phyloP scores from a whole-genome alignment of 768 basidiomycete species.

The Boletus barrowsii region DNA sequence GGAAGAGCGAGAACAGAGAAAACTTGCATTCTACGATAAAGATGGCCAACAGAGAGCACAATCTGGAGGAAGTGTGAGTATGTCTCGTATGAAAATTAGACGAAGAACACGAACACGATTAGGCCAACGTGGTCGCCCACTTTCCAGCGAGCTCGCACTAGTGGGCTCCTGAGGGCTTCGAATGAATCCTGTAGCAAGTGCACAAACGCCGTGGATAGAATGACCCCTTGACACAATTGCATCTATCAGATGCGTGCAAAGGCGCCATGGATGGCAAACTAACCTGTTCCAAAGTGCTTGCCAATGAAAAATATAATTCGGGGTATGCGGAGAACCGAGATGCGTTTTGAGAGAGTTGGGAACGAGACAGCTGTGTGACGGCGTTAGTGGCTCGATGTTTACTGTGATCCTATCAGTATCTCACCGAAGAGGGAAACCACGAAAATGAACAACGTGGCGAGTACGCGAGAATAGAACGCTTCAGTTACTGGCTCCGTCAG shows the following conservation, averaged over 20 bases:
- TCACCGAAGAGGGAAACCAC: slow-evolving; percentile 62
- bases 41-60: slow-evolving; percentile 63
- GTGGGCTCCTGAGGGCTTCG: slow-evolving; percentile 47
- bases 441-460: slow-evolving; percentile 45
- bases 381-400: neutral
- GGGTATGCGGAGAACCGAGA: slow-evolving; percentile 57
- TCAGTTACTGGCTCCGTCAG: slow-evolving; percentile 1
- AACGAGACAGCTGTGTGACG: slow-evolving; percentile 60
- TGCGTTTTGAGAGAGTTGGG: slow-evolving; percentile 58
- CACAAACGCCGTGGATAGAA: slow-evolving; percentile 78
- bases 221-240: slow-evolving; percentile 51
- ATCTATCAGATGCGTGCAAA: neutral
- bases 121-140: slow-evolving; percentile 62
- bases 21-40: slow-evolving; percentile 78
- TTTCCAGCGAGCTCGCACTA: slow-evolving; percentile 45
- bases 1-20: neutral
- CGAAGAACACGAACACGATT: slow-evolving; percentile 60
- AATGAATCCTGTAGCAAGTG: slow-evolving; percentile 80
- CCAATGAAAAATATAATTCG: slow-evolving; percentile 76
- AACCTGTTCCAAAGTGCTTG: slow-evolving; percentile 82
- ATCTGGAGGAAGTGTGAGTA: slow-evolving; percentile 34
- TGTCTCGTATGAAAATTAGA: neutral
- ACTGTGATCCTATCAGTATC: slow-evolving; percentile 17
- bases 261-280: neutral
- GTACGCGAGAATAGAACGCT: neutral